phyloP scores from a whole-genome alignment of 192 early-diverging fungal genomes.

The Pecoramyces ruminantium region DNA sequence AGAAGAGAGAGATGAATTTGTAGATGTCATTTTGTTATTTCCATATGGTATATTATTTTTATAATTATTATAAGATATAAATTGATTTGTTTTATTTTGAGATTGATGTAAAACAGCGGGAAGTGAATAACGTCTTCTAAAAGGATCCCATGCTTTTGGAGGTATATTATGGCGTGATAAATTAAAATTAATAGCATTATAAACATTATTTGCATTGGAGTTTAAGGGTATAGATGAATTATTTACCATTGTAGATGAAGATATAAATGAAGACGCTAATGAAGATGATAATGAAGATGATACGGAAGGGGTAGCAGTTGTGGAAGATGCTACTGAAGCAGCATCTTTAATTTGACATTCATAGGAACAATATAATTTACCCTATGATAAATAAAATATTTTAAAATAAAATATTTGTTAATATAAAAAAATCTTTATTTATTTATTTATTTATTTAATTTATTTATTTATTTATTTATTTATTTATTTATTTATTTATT shows the following conservation, averaged over 20 bases:
- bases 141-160: not conserved
- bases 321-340: not conserved
- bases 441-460: too few relatives aligned
- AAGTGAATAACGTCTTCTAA: not conserved
- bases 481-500: too few relatives aligned
- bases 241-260: not conserved
- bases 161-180: not conserved
- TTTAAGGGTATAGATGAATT: not conserved
- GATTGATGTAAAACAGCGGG: not conserved
- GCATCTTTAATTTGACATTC: not conserved
- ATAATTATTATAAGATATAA: not conserved
- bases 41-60: not conserved
- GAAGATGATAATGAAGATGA: not conserved
- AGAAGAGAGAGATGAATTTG: too few relatives aligned
- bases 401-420: too few relatives aligned
- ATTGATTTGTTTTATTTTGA: not conserved
- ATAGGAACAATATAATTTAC: not conserved
- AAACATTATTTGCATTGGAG: not conserved
- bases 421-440: too few relatives aligned
- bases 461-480: too few relatives aligned
- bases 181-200: not conserved
- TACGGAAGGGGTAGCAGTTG: not conserved
- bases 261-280: not conserved
- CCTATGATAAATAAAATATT: not conserved
- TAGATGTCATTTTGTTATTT: too few relatives aligned